A percentile compares a stretch with the other conserved stretches of the same genome.
Evolutionary conservation across 129 eudicot genomes (phyloP).

Genomic region (Mikania micrantha): DNA sequence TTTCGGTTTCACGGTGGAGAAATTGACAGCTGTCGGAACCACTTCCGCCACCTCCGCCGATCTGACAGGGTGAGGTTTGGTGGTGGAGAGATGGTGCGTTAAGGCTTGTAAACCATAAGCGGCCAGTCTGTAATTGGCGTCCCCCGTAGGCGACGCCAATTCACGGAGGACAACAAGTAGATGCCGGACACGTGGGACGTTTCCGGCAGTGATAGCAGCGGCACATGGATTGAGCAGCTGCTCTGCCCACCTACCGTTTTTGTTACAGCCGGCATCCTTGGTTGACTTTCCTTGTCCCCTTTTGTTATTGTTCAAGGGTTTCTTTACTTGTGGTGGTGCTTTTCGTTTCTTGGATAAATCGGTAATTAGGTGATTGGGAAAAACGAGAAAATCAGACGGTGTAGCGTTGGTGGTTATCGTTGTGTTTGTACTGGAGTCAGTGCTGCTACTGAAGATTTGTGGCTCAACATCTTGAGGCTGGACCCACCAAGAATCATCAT

Average conservation of each 20-base stretch:
- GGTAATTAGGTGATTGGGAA: slow-evolving; percentile 6
- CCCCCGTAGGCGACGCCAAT: slow-evolving; percentile 64
- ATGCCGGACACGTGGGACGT: slow-evolving; percentile 58
- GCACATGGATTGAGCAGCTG: slow-evolving; percentile 85
- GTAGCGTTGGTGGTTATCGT: slow-evolving; percentile 19
- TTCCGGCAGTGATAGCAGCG: slow-evolving; percentile 55
- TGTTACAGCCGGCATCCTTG: slow-evolving; percentile 25
- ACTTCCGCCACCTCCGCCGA: slow-evolving; percentile 14
- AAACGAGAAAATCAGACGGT: slow-evolving; percentile 20
- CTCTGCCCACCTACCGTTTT: slow-evolving; percentile 84
- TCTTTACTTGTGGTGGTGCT: slow-evolving; percentile 35
- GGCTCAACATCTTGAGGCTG: slow-evolving; percentile 39
- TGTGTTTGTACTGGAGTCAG: slow-evolving; percentile 21
- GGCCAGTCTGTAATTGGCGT: slow-evolving; percentile 74
- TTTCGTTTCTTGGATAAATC: slow-evolving; percentile 64
- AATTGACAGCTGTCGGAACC: slow-evolving; percentile 22
- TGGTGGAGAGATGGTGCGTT: slow-evolving; percentile 50
- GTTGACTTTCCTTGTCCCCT: slow-evolving; percentile 40
- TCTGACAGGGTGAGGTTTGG: slow-evolving; percentile 11
- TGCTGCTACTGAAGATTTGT: slow-evolving; percentile 21
- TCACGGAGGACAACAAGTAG: slow-evolving; percentile 64
- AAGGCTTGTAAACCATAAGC: slow-evolving; percentile 64
- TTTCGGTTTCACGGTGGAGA: slow-evolving; percentile 44
- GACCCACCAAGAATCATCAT: slow-evolving; percentile 47
- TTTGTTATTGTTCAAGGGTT: slow-evolving; percentile 32